Percentiles rank a stretch among this genome's conserved stretches.
phyloP scores from a whole-genome alignment of 2,329 filamentous ascomycete species.

The Pseudogymnoascus verrucosus region DNA sequence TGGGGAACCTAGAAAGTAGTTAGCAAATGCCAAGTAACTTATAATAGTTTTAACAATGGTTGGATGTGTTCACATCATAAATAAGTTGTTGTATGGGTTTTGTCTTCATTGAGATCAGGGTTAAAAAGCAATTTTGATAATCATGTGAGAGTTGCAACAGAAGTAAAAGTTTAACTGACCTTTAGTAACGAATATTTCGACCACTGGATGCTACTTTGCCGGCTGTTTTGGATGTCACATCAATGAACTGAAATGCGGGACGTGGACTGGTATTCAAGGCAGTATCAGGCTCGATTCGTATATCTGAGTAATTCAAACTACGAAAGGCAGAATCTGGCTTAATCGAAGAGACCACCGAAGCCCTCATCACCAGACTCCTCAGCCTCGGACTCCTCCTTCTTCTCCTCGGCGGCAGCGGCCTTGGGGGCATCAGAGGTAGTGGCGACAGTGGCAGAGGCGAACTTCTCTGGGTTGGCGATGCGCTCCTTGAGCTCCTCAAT shows the following conservation, averaged over 20 bases:
- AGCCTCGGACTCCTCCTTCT: conserved; percentile 59
- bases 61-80: conserved; percentile 7
- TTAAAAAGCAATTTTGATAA: conserved; percentile 33
- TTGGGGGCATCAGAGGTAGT: conserved; percentile 44
- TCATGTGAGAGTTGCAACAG: conserved; percentile 21
- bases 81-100: conserved; percentile 33
- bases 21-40: conserved; percentile 10
- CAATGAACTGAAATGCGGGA: neutral
- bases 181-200: neutral
- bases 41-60: conserved; percentile 17
- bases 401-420: conserved; percentile 47
- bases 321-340: conserved; percentile 21
- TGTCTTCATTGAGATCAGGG: conserved; percentile 32
- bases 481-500: conserved; percentile 99
- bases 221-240: neutral
- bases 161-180: conserved; percentile 18
- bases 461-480: conserved; percentile 97
- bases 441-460: conserved; percentile 72
- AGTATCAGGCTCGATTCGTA: neutral
- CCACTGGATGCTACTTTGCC: neutral
- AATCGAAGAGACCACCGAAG: conserved; percentile 76
- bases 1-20: neutral
- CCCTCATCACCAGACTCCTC: conserved; percentile 53
- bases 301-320: neutral
- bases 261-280: neutral